A percentile compares a stretch with the other conserved stretches of the same genome.
These are phyloP conservation scores for Pythium dissotocum DNA, from an alignment of 352 stramenopile species.

Conservation along the genomic window DNA sequence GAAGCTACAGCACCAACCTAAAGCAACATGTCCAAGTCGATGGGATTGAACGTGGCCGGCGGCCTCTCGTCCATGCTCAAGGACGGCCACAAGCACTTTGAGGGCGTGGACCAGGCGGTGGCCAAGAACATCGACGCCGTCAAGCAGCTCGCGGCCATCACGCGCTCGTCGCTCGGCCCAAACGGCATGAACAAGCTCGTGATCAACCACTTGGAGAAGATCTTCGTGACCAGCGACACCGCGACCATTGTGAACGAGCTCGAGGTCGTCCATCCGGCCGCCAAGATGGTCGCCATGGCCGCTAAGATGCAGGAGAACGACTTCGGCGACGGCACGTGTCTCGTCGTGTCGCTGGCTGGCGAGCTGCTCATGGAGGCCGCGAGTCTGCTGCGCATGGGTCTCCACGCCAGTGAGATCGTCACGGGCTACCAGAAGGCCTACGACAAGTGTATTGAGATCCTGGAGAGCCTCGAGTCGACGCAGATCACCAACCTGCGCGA, in stretches of 20 bases:
- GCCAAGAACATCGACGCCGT: constrained; percentile 99
- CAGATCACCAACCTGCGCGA: constrained; percentile 85
- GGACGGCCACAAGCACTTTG: constrained; percentile 96
- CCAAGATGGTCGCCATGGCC: constrained; percentile 98
- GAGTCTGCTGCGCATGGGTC: constrained; percentile 96
- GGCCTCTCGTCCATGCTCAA: constrained; percentile 98
- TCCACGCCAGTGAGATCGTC: constrained; percentile 98
- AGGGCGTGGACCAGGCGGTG: constrained; percentile 95
- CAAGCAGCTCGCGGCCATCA: constrained; percentile 97
- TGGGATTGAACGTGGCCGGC: constrained; percentile 95
- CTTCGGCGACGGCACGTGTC: constrained; percentile 95
- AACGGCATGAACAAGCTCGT: constrained; percentile 99
- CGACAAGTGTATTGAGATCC: constrained; percentile 91
- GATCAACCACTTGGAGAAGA: constrained; percentile 99
- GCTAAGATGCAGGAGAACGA: constrained; percentile 99
- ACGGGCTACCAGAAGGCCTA: constrained; percentile 96
- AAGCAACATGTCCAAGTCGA: constrained; percentile 89
- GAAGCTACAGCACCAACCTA: background rate
- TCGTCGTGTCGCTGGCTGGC: constrained; percentile 96
- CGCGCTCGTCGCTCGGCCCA: constrained; percentile 96
- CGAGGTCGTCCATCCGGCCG: constrained; percentile 98
- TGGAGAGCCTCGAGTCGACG: constrained; percentile 88
- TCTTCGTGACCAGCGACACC: constrained; percentile 99
- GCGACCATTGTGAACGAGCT: constrained; percentile 99
- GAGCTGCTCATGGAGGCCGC: constrained; percentile 96